Evolutionary conservation across 495 filamentous ascomycete species (phyloP), one percentile per base, ranked within the genome.

Genomic region (Mycothermus thermophilus): DNA sequence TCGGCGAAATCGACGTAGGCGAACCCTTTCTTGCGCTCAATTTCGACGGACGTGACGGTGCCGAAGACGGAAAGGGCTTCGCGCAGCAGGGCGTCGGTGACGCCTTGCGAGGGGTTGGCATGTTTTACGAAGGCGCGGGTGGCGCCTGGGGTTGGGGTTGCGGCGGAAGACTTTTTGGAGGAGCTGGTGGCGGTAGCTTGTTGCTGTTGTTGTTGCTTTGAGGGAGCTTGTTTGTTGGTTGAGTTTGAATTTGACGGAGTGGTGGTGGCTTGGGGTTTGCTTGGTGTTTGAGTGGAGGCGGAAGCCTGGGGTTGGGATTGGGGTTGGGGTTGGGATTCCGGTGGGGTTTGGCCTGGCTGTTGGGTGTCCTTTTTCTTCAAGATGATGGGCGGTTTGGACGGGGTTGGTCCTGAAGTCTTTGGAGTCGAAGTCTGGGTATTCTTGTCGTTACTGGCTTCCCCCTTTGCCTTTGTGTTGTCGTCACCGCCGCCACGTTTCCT

Each of bases 41-140:
- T 88, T 46, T 93, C 86, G 2, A 90, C 81, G 41, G 72, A 78
- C 3, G 69, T 67, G 21, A 93, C 69, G 5, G 71, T 43, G 12
- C 86, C 86, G 40, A 80, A 88, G 1, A 57, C 50, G 23, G 72
- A 57, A 49, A 95, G 74, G 6, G 82, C 75, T 41, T 75, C 66
- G 40, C 77, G 72, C 4, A 95, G 69, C 0, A 83, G 54, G 0
- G 74, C 59, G 43, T 93, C 86, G 0, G 83, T 93, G 25, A 95
- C 80, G 12, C 86, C 86, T 53, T 93, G 86, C 1, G 84, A 86
- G 13, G 83, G 74, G 52, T 90, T 92, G 35, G 85, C 86, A 46
- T 93, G 85, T 50, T 93, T 93, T 46, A 93, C 65, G 51, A 93
- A 95, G n/a, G 83, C 86, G 50, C 83, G 77, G 1, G 74, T 81